Percentiles rank a stretch among this genome's conserved stretches.
Evolutionary conservation across 2,329 filamentous ascomycete genomes (phyloP).

Genomic region (Xylariaceae sp.): DNA sequence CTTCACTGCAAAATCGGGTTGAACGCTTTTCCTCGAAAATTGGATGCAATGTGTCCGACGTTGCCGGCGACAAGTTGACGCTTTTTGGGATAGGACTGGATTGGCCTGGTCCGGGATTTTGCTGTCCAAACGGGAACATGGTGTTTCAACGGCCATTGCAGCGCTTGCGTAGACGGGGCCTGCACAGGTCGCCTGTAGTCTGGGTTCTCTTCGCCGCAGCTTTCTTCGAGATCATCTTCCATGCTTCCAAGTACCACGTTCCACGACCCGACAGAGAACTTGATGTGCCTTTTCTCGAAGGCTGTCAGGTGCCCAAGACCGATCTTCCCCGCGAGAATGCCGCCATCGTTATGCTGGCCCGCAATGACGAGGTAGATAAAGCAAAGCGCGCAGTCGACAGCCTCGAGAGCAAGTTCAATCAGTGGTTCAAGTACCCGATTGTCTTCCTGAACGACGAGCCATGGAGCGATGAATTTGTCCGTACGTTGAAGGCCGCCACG

Average conservation of each 20-base stretch:
- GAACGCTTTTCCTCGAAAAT: too few species aligned
- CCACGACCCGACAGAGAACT: slow-evolving; percentile 21
- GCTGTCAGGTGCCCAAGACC: slow-evolving; percentile 21
- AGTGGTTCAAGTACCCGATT: slow-evolving; percentile 42
- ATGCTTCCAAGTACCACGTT: slow-evolving; percentile 19
- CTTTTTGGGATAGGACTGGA: too few species aligned
- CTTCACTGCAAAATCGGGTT: too few species aligned
- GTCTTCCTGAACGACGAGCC: slow-evolving; percentile 44
- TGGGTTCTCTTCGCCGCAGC: slow-evolving; percentile 20
- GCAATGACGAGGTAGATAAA: slow-evolving; percentile 37
- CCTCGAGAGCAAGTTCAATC: slow-evolving; percentile 41
- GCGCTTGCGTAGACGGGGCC: slow-evolving; percentile 19
- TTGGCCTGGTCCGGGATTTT: too few species aligned
- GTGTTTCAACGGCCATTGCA: slow-evolving; percentile 16
- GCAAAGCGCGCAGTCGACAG: slow-evolving; percentile 36
- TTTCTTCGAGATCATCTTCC: slow-evolving; percentile 18
- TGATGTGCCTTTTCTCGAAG: slow-evolving; percentile 22
- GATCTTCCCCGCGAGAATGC: slow-evolving; percentile 35
- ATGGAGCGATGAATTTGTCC: slow-evolving; percentile 33
- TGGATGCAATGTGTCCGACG: too few species aligned
- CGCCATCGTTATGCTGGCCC: slow-evolving; percentile 42
- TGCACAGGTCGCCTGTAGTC: slow-evolving; percentile 22
- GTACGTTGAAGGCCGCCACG: slow-evolving; percentile 24
- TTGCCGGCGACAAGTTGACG: too few species aligned
- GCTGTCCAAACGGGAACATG: slow-evolving; percentile 9